Evolutionary conservation across 2,329 filamentous ascomycete species (phyloP), one percentile per base, ranked within the genome.

Genomic region (Aspergillus quadricinctus): DNA sequence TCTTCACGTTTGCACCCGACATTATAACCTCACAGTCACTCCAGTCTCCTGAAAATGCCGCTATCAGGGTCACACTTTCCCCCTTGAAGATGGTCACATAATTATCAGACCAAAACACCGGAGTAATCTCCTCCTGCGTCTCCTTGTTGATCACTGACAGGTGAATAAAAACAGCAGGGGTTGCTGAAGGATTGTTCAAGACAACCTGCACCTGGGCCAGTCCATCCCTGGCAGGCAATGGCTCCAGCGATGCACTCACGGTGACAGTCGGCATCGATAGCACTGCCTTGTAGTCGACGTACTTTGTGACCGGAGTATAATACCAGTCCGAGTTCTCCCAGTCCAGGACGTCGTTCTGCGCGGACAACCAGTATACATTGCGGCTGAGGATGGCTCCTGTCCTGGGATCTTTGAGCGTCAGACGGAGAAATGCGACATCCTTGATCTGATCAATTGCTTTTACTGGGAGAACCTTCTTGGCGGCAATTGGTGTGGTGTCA

Each of bases 321-420:
- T 79, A 85, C 83, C 83, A 88, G 1, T 77, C 80, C 3, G 83
- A 84, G 1, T 77, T 72, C 0, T 75, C 70, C 83, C 84, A 87
- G 57, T 82, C 74, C 4, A 87, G 66, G 0, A 65, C 67, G 61
- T 87, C 84, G 0, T 73, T 55, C 0, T 70, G 67, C 0, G 69
- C 66, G 1, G 80, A 64, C 0, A 87, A 61, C 83, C 84, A 87
- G 72, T 87, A 87, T 0, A 85, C 80, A 59, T 85, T 86, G 1
- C 82, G 75, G 58, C 81, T 84, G 2, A 86, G 61, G 0, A 72
- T 60, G 0, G 54, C 49, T 1, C 65, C 63, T 0, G 57, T 60
- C 1, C 53, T 52, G 0, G 58, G 56, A 29, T 80, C 72, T 0
- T 63, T 65, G 0, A 87, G 74, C 0, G 76, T 59, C 1, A 87